Evolutionary conservation across 805 yeast genomes (phyloP).

Genomic region (Vanderwaltozyma verrucispora): DNA sequence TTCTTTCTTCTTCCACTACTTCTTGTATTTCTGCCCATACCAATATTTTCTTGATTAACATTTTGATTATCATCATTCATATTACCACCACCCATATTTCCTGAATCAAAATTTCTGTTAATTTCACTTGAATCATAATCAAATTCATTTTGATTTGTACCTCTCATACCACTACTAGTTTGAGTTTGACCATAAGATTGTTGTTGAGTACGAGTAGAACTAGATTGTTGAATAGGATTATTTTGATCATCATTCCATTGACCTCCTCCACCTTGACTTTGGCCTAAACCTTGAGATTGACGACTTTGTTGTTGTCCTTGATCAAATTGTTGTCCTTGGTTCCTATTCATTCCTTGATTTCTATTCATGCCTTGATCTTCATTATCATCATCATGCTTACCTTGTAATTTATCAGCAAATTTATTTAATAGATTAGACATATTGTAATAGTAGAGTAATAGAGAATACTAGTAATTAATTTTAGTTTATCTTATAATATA

Average conservation of each 20-base stretch:
- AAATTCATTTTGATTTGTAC: slow-evolving; percentile 1
- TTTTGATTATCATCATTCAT: background rate
- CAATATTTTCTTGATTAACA: background rate
- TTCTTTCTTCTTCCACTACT: too few species aligned
- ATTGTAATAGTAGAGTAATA: background rate
- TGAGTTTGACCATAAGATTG: too few species aligned
- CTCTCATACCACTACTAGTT: background rate
- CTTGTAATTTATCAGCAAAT: slow-evolving; percentile 23
- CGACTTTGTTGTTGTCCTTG: background rate
- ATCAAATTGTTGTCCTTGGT: background rate
- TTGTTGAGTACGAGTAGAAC: too few species aligned
- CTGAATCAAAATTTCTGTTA: too few species aligned
- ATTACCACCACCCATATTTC: background rate
- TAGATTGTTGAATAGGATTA: too few species aligned
- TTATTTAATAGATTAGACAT: slow-evolving; percentile 28
- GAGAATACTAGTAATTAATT: too few species aligned
- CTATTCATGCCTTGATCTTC: background rate
- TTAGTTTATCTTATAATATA: too few species aligned
- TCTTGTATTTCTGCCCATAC: too few species aligned
- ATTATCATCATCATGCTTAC: slow-evolving; percentile 10
- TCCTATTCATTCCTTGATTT: background rate
- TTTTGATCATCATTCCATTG: background rate
- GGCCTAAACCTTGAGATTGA: background rate
- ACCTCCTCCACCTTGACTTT: background rate
- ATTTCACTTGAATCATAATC: slow-evolving; percentile 2